A percentile compares a stretch with the other conserved stretches of the same genome.
These are phyloP conservation scores for Vanderwaltozyma yarrowii DNA, from an alignment of 805 yeast genomes.

Conservation along the genomic window DNA sequence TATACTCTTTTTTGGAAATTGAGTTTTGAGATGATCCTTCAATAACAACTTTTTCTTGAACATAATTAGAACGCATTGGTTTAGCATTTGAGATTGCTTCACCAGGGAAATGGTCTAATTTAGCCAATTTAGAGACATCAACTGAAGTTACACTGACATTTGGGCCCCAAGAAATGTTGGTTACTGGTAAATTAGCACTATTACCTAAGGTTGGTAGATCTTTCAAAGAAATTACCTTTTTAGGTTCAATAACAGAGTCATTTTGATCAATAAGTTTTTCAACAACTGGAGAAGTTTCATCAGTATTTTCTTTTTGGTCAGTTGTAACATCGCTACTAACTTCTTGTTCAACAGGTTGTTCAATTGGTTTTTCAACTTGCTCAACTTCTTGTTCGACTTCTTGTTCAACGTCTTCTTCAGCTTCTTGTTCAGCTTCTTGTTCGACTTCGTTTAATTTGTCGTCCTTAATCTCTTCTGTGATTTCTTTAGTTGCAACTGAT, in stretches of 20 bases:
- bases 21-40: conserved; percentile 56
- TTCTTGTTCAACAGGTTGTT: conserved; percentile 54
- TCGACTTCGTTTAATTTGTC: background rate
- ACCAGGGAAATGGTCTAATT: conserved; percentile 11
- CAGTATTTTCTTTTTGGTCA: conserved; percentile 1
- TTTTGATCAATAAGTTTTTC: conserved; percentile 1
- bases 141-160: conserved; percentile 32
- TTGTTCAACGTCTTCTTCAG: conserved; percentile 1
- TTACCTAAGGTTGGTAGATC: conserved; percentile 58
- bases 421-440: background rate
- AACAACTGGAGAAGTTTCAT: background rate
- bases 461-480: too few species aligned
- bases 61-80: conserved; percentile 44
- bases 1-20: conserved; percentile 52
- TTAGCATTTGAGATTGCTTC: conserved; percentile 19
- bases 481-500: too few species aligned
- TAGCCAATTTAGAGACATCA: conserved; percentile 12
- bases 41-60: conserved; percentile 73
- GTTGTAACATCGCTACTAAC: conserved; percentile 26
- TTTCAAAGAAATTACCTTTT: conserved; percentile 16
- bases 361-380: conserved; percentile 1
- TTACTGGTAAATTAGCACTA: conserved; percentile 22
- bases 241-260: conserved; percentile 3
- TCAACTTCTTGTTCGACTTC: background rate
- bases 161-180: conserved; percentile 33